Percentiles rank a stretch among this genome's conserved stretches.
Conservation (phyloP, 225 moss, liverwort and hornwort species). For the Neckera pumila region DNA sequence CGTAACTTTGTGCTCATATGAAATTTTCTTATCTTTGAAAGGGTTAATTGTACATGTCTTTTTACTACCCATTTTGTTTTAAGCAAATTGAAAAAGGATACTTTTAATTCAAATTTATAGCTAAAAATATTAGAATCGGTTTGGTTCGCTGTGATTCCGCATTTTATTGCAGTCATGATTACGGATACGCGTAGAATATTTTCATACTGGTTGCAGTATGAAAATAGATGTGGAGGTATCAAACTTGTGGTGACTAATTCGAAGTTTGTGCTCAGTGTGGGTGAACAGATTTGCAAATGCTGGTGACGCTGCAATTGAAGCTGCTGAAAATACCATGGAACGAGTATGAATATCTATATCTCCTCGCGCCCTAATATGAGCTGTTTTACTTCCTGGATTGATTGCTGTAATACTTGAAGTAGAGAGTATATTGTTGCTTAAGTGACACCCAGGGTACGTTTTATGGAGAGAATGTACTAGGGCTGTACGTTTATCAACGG, state of each 20-base stretch:
- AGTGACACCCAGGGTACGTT: not conserved
- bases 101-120: too few relatives aligned
- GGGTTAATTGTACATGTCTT: not conserved
- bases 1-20: not conserved
- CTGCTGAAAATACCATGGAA: constrained; percentile 83
- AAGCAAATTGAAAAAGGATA: not conserved
- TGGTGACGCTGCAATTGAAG: constrained; percentile 89
- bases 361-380: not conserved
- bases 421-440: not conserved
- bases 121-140: not conserved
- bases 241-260: not conserved
- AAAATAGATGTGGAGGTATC: not conserved
- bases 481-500: not conserved
- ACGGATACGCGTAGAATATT: not conserved
- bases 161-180: not conserved
- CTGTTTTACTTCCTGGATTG: not conserved
- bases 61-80: not conserved
- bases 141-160: not conserved
- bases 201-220: not conserved
- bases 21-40: not conserved
- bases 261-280: constrained; percentile 54
- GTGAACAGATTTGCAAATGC: constrained; percentile 98
- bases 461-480: not conserved
- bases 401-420: not conserved
- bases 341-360: constrained; percentile 33